A percentile compares a stretch with the other conserved stretches of the same genome.
Conservation (phyloP, 208 protist genomes). For the Leishmania tropica region DNA sequence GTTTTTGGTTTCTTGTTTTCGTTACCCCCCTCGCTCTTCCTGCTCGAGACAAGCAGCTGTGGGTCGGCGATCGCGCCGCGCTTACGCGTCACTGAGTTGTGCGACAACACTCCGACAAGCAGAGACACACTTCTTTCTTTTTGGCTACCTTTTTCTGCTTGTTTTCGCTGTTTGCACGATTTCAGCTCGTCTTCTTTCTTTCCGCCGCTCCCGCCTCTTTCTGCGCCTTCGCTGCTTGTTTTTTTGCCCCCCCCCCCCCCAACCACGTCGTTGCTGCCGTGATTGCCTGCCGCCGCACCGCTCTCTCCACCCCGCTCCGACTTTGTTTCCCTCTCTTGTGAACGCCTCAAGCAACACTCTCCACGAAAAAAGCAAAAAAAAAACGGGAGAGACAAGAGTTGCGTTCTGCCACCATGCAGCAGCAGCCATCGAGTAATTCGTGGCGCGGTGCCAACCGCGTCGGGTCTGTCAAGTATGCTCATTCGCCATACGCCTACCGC, state of each 20-base stretch:
- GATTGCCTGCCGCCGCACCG: too few species aligned
- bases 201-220: not conserved
- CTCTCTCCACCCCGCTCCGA: not conserved
- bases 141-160: not conserved
- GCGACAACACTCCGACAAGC: not conserved
- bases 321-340: not conserved
- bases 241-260: not conserved
- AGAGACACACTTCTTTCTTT: not conserved
- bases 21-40: not conserved
- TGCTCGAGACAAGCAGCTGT: not conserved
- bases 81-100: not conserved
- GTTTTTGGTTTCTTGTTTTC: too few species aligned
- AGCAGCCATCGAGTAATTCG: constrained; percentile 1
- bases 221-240: not conserved
- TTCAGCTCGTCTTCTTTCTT: not conserved
- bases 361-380: not conserved
- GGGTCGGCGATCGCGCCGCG: not conserved
- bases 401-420: not conserved
- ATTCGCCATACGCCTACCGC: constrained; percentile 40
- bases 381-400: not conserved
- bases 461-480: constrained; percentile 32
- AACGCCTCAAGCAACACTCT: not conserved
- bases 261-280: not conserved
- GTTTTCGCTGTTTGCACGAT: not conserved
- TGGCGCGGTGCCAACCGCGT: constrained; percentile 11